Conservation (phyloP, 108 stramenopile species). For the Fragilariopsis cylindrus region DNA sequence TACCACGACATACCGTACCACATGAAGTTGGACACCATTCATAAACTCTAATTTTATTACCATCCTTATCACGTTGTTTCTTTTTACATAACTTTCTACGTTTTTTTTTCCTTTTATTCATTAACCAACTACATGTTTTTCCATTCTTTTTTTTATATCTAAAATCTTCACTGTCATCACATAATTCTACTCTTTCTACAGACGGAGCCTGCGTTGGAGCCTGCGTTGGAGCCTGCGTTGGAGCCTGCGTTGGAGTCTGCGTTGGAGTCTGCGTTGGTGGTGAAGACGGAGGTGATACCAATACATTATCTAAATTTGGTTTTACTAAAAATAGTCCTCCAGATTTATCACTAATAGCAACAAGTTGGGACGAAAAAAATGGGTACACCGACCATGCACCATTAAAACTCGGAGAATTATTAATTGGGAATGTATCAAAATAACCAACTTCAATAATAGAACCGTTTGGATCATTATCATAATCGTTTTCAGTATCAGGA, state of each 20-base stretch:
- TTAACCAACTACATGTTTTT: too few relatives aligned
- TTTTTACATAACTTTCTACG: too few relatives aligned
- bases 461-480: neutral
- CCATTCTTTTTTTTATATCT: too few relatives aligned
- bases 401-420: neutral
- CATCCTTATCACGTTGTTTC: too few relatives aligned
- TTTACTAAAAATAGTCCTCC: constrained; percentile 31
- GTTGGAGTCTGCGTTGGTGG: constrained; percentile 1
- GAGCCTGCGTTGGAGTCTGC: constrained; percentile 3
- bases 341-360: constrained; percentile 21
- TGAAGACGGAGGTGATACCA: constrained; percentile 7
- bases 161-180: too few relatives aligned
- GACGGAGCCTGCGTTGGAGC: too few relatives aligned
- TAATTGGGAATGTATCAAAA: constrained; percentile 33
- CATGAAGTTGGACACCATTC: too few relatives aligned
- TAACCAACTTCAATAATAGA: constrained; percentile 23
- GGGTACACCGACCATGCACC: constrained; percentile 47
- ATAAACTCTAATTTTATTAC: too few relatives aligned
- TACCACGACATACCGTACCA: too few relatives aligned
- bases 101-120: too few relatives aligned
- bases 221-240: too few relatives aligned
- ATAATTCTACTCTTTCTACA: too few relatives aligned
- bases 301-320: neutral
- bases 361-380: constrained; percentile 31
- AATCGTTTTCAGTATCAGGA: constrained; percentile 6